Evolutionary conservation across 208 protist genomes (phyloP).

Genomic region (Leishmania lainsoni): DNA sequence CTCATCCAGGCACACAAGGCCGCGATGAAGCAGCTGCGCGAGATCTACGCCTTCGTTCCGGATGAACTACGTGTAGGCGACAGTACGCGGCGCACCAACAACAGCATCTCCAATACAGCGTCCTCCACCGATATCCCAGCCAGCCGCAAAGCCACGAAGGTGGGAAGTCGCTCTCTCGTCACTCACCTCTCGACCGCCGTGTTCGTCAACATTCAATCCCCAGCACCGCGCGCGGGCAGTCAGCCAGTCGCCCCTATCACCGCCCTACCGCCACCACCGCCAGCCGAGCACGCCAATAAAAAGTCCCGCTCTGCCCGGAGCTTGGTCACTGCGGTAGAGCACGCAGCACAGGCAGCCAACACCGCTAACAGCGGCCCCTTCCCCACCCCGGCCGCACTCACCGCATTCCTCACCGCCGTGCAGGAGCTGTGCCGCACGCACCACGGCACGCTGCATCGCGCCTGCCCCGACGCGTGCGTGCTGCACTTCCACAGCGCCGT

Average conservation of each 20-base stretch:
- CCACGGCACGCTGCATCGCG: conserved; percentile 17
- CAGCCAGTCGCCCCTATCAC: not conserved
- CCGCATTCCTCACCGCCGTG: conserved; percentile 10
- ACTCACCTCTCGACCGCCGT: conserved; percentile 8
- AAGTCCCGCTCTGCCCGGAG: not conserved
- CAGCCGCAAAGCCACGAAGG: not conserved
- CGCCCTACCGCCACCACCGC: not conserved
- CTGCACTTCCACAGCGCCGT: conserved; percentile 26
- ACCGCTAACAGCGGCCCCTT: conserved; percentile 2
- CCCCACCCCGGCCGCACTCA: conserved; percentile 12
- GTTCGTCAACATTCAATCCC: not conserved
- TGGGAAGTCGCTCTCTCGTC: not conserved
- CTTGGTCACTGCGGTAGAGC: not conserved
- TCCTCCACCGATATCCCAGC: not conserved
- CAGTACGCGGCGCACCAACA: not conserved
- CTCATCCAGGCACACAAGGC: conserved; percentile 27
- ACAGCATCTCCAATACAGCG: too few species aligned
- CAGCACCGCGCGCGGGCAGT: not conserved
- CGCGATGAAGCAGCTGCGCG: conserved; percentile 13
- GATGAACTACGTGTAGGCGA: not conserved
- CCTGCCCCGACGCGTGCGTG: conserved; percentile 24
- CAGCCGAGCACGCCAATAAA: not conserved
- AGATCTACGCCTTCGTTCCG: conserved; percentile 28
- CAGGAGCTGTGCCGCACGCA: conserved; percentile 8
- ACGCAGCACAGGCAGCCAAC: conserved; percentile 3